Evolutionary conservation across 768 basidiomycete species (phyloP).

Genomic region (Naganishia vaughanmartiniae): DNA sequence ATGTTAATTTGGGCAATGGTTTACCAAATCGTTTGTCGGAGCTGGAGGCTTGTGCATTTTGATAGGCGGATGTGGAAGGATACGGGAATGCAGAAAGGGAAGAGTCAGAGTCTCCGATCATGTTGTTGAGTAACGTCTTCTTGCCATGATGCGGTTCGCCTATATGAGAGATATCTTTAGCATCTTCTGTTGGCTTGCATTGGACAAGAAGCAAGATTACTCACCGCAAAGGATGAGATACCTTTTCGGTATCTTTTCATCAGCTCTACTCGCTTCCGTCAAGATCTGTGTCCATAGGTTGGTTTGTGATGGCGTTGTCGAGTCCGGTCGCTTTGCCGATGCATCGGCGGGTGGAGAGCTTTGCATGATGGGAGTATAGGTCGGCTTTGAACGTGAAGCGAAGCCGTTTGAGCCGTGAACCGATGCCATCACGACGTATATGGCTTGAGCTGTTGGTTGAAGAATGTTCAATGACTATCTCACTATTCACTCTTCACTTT

Average conservation of each 20-base stretch:
- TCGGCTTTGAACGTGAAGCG: background rate
- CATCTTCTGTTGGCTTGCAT: background rate
- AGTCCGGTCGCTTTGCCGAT: background rate
- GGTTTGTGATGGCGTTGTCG: background rate
- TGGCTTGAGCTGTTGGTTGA: background rate
- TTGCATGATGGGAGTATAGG: background rate
- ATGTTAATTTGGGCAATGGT: slow-evolving; percentile 54
- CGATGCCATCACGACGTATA: too few relatives aligned
- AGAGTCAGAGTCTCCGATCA: slow-evolving; percentile 25
- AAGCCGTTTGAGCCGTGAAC: too few relatives aligned
- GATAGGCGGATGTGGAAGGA: slow-evolving; percentile 10
- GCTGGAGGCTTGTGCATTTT: background rate
- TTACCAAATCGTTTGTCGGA: background rate
- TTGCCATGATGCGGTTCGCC: slow-evolving; percentile 74
- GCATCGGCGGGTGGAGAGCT: background rate
- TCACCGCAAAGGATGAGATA: slow-evolving; percentile 74
- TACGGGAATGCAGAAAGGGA: slow-evolving; percentile 18
- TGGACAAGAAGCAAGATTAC: slow-evolving; percentile 25
- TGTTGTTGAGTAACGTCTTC: slow-evolving; percentile 60
- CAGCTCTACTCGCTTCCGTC: slow-evolving; percentile 74
- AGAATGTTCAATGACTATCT: background rate
- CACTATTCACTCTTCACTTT: background rate
- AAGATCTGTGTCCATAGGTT: slow-evolving; percentile 93
- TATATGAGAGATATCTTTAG: background rate
- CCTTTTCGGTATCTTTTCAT: slow-evolving; percentile 70